These are phyloP conservation scores for Tolypocladium sp. DNA, from an alignment of 2,329 filamentous ascomycete species.

Conservation along the genomic window DNA sequence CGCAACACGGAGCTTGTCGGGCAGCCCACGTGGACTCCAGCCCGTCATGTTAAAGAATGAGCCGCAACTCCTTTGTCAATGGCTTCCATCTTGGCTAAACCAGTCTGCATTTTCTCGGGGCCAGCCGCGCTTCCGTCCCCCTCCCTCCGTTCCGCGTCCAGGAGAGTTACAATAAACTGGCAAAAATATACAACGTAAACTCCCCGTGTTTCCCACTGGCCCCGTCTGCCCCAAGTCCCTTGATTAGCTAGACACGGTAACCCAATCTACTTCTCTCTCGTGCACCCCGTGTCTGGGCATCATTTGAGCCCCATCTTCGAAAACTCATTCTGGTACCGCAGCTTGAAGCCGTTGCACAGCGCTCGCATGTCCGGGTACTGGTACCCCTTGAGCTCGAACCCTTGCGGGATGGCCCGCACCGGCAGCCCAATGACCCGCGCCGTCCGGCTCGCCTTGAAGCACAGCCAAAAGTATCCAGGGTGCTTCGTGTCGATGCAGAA, in stretches of 20 bases:
- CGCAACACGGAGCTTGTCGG: no score
- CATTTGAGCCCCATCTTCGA: slow-evolving; percentile 44
- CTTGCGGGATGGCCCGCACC: slow-evolving; percentile 86
- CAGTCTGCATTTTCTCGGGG: not conserved
- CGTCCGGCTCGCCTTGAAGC: slow-evolving; percentile 82
- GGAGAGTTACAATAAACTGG: not conserved
- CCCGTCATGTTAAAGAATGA: no score
- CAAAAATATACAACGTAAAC: not conserved
- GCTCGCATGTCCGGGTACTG: slow-evolving; percentile 92
- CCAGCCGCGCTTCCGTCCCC: not conserved
- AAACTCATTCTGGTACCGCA: slow-evolving; percentile 60
- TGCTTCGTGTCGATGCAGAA: slow-evolving; percentile 92
- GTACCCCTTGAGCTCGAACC: slow-evolving; percentile 81
- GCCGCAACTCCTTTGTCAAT: not conserved
- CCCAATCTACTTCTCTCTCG: not conserved
- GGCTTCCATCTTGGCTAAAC: not conserved
- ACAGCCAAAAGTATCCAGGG: slow-evolving; percentile 89
- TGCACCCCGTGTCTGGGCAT: not conserved
- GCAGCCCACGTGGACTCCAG: no score
- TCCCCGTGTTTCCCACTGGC: not conserved
- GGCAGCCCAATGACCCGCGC: slow-evolving; percentile 69
- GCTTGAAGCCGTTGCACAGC: slow-evolving; percentile 94
- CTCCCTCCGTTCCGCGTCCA: not conserved
- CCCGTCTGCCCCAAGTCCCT: not conserved
- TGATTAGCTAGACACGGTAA: not conserved